Evolutionary conservation across 2,329 filamentous ascomycete species (phyloP).

Genomic region (Claviceps monticola): DNA sequence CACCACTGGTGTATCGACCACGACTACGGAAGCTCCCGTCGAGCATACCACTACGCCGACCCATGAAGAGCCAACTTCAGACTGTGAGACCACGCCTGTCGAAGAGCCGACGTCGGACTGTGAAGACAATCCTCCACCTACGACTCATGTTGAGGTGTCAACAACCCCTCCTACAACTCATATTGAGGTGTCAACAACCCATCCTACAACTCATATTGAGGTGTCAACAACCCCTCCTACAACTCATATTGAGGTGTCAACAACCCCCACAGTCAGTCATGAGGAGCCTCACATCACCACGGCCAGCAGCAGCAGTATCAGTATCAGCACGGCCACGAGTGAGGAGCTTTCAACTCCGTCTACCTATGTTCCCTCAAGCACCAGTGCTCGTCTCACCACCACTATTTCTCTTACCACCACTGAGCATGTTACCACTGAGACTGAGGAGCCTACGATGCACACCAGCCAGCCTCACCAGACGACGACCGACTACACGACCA

Average conservation of each 20-base stretch:
- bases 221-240: neutral
- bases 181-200: neutral
- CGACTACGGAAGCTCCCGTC: conserved; percentile 2
- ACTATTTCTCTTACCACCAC: conserved; percentile 3
- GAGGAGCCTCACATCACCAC: conserved; percentile 1
- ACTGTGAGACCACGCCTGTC: neutral
- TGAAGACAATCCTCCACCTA: neutral
- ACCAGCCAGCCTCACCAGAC: conserved; percentile 7
- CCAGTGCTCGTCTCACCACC: conserved; percentile 1
- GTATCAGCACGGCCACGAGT: neutral
- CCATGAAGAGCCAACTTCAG: conserved; percentile 7
- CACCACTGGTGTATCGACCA: conserved; percentile 5
- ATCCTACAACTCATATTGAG: neutral
- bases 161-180: neutral
- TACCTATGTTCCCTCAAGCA: conserved; percentile 5
- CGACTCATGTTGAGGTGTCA: neutral
- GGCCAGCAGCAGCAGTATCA: neutral
- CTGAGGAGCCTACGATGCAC: neutral
- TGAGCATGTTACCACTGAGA: conserved; percentile 3
- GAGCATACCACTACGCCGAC: neutral
- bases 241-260: neutral
- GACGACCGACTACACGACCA: conserved; percentile 4
- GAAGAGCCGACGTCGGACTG: neutral
- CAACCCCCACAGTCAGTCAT: neutral
- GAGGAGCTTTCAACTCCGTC: conserved; percentile 3